Percentiles rank a stretch among this genome's conserved stretches.
phyloP scores from a whole-genome alignment of 495 filamentous ascomycete genomes.

The Neurospora discreta region DNA sequence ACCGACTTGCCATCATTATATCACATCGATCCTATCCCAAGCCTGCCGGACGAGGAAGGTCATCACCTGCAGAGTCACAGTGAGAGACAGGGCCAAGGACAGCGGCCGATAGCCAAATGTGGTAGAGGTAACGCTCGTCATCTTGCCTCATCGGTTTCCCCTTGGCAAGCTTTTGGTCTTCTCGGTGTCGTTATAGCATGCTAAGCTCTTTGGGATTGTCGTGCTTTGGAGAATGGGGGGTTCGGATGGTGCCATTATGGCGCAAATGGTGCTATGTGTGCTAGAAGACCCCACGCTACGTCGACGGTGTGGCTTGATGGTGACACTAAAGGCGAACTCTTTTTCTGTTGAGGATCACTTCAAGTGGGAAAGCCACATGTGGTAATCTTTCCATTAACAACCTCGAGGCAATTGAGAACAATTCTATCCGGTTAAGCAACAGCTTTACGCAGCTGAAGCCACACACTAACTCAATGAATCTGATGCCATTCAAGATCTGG shows the following conservation, averaged over 20 bases:
- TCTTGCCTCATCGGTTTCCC: neutral
- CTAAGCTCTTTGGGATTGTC: neutral
- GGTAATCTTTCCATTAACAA: neutral
- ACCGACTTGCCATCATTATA: neutral
- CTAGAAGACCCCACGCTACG: neutral
- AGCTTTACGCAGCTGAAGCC: neutral
- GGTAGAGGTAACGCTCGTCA: neutral
- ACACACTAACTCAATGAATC: neutral
- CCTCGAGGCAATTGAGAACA: neutral
- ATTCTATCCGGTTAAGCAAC: neutral
- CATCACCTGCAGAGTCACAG: neutral
- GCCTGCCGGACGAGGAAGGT: neutral
- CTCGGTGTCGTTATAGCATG: neutral
- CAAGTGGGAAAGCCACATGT: neutral
- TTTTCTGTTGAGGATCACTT: neutral
- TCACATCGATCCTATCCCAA: neutral
- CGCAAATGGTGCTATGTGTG: neutral
- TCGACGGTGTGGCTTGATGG: neutral
- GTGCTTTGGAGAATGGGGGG: neutral
- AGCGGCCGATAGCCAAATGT: neutral
- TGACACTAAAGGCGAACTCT: neutral
- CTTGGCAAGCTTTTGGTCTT: neutral
- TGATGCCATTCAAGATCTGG: neutral
- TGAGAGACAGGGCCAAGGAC: neutral
- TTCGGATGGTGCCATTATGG: neutral